A percentile compares a stretch with the other conserved stretches of the same genome.
Evolutionary conservation across 805 yeast species (phyloP).

Genomic region (Schizosaccharomyces japonicus): DNA sequence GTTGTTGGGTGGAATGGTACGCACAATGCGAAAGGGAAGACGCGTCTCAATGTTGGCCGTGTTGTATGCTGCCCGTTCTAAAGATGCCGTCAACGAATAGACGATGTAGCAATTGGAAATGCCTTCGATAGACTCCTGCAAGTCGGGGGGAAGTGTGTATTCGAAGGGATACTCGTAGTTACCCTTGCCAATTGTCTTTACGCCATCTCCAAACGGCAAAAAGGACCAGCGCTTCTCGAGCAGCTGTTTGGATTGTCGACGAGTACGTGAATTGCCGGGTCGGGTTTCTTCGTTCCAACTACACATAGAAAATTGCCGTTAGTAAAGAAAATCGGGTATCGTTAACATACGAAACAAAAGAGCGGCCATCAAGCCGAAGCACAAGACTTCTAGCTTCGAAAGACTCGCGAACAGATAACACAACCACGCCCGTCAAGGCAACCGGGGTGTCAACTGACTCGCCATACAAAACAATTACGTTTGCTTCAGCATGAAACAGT

Average conservation of each 20-base stretch:
- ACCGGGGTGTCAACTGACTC: slow-evolving; percentile 20
- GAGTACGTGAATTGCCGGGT: not conserved
- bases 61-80: slow-evolving; percentile 56
- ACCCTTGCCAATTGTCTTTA: slow-evolving; percentile 24
- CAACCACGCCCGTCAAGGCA: slow-evolving; percentile 52
- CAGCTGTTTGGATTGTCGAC: slow-evolving; percentile 15
- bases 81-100: slow-evolving; percentile 51
- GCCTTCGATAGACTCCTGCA: slow-evolving; percentile 78
- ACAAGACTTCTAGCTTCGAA: slow-evolving; percentile 38
- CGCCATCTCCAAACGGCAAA: slow-evolving; percentile 12
- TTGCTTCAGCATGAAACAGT: not conserved
- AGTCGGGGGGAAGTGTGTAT: slow-evolving; percentile 37
- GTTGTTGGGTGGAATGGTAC: slow-evolving; percentile 72
- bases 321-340: not conserved
- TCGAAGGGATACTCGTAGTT: slow-evolving; percentile 81
- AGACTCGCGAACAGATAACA: slow-evolving; percentile 53
- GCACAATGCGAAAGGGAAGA: slow-evolving; percentile 53
- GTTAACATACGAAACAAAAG: slow-evolving; percentile 21
- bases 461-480: not conserved
- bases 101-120: slow-evolving; percentile 52
- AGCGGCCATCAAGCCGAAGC: slow-evolving; percentile 40
- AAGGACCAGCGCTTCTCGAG: slow-evolving; percentile 65
- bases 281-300: not conserved
- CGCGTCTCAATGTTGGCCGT: slow-evolving; percentile 37
- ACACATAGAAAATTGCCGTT: not conserved